Conservation (phyloP, 2,329 filamentous ascomycete genomes). For the Fusarium sp. region DNA sequence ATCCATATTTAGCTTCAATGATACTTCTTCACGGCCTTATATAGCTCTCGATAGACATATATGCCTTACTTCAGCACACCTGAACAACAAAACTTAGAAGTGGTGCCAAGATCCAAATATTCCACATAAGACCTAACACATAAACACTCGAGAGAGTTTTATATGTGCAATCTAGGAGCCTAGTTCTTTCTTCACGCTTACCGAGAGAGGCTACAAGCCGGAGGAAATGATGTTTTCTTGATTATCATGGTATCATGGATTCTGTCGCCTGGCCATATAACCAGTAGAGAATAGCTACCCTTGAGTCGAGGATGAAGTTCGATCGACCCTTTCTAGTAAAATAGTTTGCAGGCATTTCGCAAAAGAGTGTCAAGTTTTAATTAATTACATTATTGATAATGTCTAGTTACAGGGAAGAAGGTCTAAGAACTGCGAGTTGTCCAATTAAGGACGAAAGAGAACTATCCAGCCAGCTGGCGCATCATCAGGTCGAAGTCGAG, state of each 20-base stretch:
- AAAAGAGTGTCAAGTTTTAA: neutral
- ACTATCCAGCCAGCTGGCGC: neutral
- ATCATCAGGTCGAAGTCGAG: neutral
- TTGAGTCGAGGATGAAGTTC: neutral
- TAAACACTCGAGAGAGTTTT: neutral
- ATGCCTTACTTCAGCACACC: accelerated
- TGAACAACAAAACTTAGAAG: no score
- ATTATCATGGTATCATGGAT: no score
- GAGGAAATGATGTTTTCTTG: neutral
- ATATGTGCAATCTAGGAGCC: no score
- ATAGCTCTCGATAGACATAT: no score
- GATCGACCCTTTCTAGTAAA: neutral
- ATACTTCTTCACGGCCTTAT: no score
- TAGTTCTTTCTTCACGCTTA: neutral
- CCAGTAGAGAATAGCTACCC: neutral
- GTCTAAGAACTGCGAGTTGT: neutral
- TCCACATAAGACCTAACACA: neutral
- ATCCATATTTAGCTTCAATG: accelerated
- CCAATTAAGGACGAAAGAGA: neutral
- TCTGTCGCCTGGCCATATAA: neutral
- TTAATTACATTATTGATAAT: neutral
- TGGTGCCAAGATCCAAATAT: neutral
- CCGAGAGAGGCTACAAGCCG: neutral
- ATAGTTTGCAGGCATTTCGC: neutral
- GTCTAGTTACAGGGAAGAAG: neutral